Base-by-base conservation (phyloP, 164 flowering plant genomes). In the Nelumbo lutea region DNA sequence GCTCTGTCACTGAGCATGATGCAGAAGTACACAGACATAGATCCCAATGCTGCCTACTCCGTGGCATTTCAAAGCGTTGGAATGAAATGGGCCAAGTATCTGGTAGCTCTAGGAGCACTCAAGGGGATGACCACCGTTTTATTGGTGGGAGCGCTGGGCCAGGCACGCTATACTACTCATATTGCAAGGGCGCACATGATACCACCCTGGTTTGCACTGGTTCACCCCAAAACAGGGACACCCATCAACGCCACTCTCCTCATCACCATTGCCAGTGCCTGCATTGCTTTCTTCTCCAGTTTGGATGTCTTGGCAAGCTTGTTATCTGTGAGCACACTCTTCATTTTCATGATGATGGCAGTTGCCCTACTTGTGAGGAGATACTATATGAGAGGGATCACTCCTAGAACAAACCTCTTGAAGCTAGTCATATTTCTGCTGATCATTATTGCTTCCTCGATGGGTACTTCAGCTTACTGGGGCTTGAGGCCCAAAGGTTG, bases 131-230 rank as follows among this genome's bases (percentile, higher is more conserved):
- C 90, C 43, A 83, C 88, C 1, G 88, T 84, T 44, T 75, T 86
- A 11, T 75, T 88, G n/a, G 88, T 84, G 0, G 85, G 87, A 1
- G 83, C 86, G 1, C 70, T 88, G 11, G 88, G 85, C 2, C 88
- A 88, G 55, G 88, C 81, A 2, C 74, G 90, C 0, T 87, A 86
- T 70, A 74, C 76, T 6, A 86, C 89, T 70, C 94, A 88, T 45
- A 85, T 88, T 15, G 94, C 88, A 10, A 68, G 90, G 64, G 76
- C 88, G 4, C 91, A 86, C 74, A 87, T 86, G 88, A 86, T 87
- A 38, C 91, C 89, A 2, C 94, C 90, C 11, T 84, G 79, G 84
- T 81, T 89, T 67, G 87, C 90, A 1, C 77, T 79, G 0, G 84
- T 87, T 43, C 83, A 87, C 71, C 84, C 87, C 0, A 81, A 76